Percentiles rank a stretch among this genome's conserved stretches.
These are phyloP conservation scores for Diaporthe australafricana DNA, from an alignment of 2,329 filamentous ascomycete genomes.

Conservation along the genomic window DNA sequence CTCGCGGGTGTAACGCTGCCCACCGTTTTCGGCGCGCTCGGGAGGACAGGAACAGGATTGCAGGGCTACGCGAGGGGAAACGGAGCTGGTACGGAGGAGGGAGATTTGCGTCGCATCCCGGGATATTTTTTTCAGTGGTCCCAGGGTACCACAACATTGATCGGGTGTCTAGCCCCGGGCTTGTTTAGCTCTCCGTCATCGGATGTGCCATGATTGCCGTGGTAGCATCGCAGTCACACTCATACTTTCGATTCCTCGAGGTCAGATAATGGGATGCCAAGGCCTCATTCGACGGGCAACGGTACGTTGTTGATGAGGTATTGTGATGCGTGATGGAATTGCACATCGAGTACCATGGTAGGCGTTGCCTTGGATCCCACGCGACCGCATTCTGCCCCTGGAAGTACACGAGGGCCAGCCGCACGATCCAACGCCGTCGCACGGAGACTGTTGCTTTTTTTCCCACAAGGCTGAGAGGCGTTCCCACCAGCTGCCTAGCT, in stretches of 20 bases:
- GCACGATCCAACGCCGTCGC: not conserved
- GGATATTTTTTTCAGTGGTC: not conserved
- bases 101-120: not conserved
- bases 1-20: slow-evolving; percentile 3
- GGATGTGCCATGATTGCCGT: slow-evolving; percentile 2
- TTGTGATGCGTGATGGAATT: not conserved
- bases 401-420: slow-evolving; percentile 10
- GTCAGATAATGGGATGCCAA: not conserved
- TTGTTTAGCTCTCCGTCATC: not conserved
- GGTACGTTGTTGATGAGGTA: not conserved
- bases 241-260: not conserved
- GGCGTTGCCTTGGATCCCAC: not conserved
- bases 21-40: slow-evolving; percentile 18
- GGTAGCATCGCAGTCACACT: slow-evolving; percentile 14
- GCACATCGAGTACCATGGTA: not conserved
- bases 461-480: slow-evolving; percentile 15
- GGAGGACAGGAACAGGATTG: not conserved
- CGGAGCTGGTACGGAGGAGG: slow-evolving; percentile 2
- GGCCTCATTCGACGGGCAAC: not conserved
- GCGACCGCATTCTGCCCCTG: too few relatives aligned
- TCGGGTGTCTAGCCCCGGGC: not conserved
- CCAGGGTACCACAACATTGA: not conserved
- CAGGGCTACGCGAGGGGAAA: not conserved
- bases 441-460: slow-evolving; percentile 6
- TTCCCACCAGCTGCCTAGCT: not conserved